Evolutionary conservation across 2,329 filamentous ascomycete genomes (phyloP).

Genomic region (Bipolaris oryzae): DNA sequence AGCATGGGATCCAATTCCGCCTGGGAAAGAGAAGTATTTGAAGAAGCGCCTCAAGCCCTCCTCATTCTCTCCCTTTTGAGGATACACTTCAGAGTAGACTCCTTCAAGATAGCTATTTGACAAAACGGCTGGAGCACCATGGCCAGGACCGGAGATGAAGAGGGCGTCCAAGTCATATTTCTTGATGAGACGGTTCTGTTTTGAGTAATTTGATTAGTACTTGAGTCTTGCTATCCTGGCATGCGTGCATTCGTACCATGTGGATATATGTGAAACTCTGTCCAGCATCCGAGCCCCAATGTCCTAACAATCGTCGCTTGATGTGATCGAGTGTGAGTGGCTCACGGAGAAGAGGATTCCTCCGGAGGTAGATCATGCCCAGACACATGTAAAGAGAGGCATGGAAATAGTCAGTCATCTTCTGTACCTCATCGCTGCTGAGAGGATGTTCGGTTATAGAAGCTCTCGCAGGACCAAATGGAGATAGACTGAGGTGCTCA

Average conservation of each 20-base stretch:
- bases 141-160: slow-evolving; percentile 77
- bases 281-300: slow-evolving; percentile 81
- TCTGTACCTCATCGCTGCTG: slow-evolving; percentile 67
- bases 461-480: slow-evolving; percentile 69
- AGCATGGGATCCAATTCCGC: slow-evolving; percentile 77
- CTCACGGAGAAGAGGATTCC: slow-evolving; percentile 74
- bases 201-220: background rate
- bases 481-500: slow-evolving; percentile 54
- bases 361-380: slow-evolving; percentile 79
- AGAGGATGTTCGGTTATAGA: slow-evolving; percentile 67
- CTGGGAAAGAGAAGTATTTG: slow-evolving; percentile 83
- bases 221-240: background rate
- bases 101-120: slow-evolving; percentile 80
- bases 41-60: slow-evolving; percentile 77
- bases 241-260: slow-evolving; percentile 53
- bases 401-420: slow-evolving; percentile 75
- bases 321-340: slow-evolving; percentile 72
- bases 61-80: slow-evolving; percentile 70
- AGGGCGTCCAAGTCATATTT: slow-evolving; percentile 76
- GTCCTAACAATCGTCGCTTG: slow-evolving; percentile 75
- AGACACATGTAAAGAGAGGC: slow-evolving; percentile 76
- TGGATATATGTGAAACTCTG: slow-evolving; percentile 83
- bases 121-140: slow-evolving; percentile 76
- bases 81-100: slow-evolving; percentile 78
- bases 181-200: slow-evolving; percentile 73